phyloP scores from a whole-genome alignment of 257 asterid genomes.

The Penstemon newberryi region DNA sequence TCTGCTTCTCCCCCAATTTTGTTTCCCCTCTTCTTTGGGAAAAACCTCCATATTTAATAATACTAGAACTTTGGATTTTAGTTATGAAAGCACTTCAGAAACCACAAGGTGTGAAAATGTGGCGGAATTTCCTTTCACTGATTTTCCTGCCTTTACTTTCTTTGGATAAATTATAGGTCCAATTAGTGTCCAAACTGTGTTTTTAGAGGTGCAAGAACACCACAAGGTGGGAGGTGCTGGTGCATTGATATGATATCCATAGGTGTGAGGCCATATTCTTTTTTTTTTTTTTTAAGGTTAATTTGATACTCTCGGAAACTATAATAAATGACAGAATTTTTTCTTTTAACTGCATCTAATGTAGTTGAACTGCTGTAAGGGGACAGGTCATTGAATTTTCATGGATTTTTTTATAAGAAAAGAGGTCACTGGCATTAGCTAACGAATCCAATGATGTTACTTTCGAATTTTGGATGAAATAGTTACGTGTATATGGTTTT shows the following conservation, averaged over 20 bases:
- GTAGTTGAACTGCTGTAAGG: neutral
- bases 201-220: constrained; percentile 2
- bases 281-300: neutral
- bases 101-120: neutral
- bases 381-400: neutral
- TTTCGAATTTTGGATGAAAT: too few relatives aligned
- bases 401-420: neutral
- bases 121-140: neutral
- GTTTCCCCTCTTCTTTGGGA: neutral
- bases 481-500: too few relatives aligned
- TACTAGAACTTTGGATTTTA: neutral
- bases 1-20: neutral
- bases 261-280: neutral
- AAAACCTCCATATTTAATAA: neutral
- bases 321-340: constrained; percentile 2
- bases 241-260: neutral
- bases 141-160: neutral
- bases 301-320: neutral
- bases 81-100: neutral
- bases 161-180: constrained; percentile 5
- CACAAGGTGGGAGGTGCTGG: neutral
- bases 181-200: neutral
- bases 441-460: too few relatives aligned
- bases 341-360: neutral
- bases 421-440: too few relatives aligned